Evolutionary conservation across 768 basidiomycete genomes (phyloP), one percentile per base, ranked within the genome.

Genomic region (Suillus discolor): DNA sequence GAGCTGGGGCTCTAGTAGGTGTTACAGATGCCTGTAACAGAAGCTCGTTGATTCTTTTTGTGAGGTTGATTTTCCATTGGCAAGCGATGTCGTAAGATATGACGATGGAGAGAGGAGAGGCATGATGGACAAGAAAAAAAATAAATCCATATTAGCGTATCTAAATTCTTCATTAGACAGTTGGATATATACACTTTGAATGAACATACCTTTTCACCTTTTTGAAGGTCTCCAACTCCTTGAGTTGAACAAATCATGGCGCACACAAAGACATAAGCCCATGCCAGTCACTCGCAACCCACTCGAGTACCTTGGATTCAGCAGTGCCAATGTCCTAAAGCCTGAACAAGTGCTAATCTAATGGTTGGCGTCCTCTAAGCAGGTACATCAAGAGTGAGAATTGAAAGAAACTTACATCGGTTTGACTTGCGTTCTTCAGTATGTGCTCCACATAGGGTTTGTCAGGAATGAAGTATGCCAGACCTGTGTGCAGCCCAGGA

Each of bases 71-170:
- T 16, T 42, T 42, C 42, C 42, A 74, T 36, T 74, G 71, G 53
- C 71, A 73, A 12, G 65, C 68, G 15, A 74, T 72, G 65, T 73
- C 69, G 59, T 73, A 74, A 4, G 70, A 73, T 8, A 73, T 55
- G 57, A 55, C 36, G 16, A 42, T 16, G 42, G 8, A 44, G 44
- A n/a, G 44, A 44, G 44, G 44, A 44, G 44, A 44, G 44, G 44
- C 2, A 64, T 59, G 11, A 65, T 39, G 4, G 45, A 36, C 1
- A 66, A 72, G 11, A 70, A 72, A 54, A 80, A 73, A 6, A 79
- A 66, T 57, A 72, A 80, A 60, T 80, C 78, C 71, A 79, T 80
- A 66, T 80, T 80, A n/a, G 57, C 44, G 31, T 59, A 53, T 45
- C 57, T 59, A 25, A 57, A 28, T 53, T 34, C 34, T 1, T 44